Evolutionary conservation across 164 flowering plant species (phyloP).

Genomic region (Tetrastigma voinierianum): DNA sequence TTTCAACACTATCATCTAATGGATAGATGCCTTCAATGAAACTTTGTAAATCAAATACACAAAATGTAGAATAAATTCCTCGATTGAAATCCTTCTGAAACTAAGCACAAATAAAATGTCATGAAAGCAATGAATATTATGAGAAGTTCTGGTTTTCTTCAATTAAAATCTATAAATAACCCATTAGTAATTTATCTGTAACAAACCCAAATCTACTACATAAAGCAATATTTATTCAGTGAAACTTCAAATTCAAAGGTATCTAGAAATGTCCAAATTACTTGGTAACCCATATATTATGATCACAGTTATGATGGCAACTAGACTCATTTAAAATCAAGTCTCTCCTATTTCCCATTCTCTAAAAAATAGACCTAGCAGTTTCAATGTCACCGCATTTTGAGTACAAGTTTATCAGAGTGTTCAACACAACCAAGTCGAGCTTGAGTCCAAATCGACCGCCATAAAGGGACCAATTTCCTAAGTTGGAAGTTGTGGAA

Average conservation of each 20-base stretch:
- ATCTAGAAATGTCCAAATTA: slow-evolving; percentile 38
- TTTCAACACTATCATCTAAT: too few species aligned
- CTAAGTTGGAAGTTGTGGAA: too few species aligned
- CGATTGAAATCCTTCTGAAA: too few species aligned
- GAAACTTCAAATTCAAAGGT: slow-evolving; percentile 51
- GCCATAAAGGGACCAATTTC: too few species aligned
- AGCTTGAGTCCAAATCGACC: slow-evolving; percentile 39
- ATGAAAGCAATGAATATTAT: too few species aligned
- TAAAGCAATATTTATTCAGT: slow-evolving; percentile 72
- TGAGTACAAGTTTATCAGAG: slow-evolving; percentile 68
- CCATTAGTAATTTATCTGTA: slow-evolving; percentile 26
- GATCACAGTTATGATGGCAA: slow-evolving; percentile 68
- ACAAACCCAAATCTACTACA: slow-evolving; percentile 67
- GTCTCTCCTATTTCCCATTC: slow-evolving; percentile 48
- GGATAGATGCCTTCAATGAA: too few species aligned
- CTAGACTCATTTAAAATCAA: slow-evolving; percentile 81
- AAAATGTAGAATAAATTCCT: too few species aligned
- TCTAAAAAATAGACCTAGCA: slow-evolving; percentile 43
- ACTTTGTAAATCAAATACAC: too few species aligned
- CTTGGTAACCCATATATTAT: slow-evolving; percentile 36
- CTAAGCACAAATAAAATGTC: too few species aligned
- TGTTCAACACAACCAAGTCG: slow-evolving; percentile 51
- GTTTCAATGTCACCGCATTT: slow-evolving; percentile 53
- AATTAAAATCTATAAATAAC: too few species aligned
- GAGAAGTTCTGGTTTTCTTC: too few species aligned